phyloP scores from a whole-genome alignment of 805 yeast genomes.

The Limtongia smithiae region DNA sequence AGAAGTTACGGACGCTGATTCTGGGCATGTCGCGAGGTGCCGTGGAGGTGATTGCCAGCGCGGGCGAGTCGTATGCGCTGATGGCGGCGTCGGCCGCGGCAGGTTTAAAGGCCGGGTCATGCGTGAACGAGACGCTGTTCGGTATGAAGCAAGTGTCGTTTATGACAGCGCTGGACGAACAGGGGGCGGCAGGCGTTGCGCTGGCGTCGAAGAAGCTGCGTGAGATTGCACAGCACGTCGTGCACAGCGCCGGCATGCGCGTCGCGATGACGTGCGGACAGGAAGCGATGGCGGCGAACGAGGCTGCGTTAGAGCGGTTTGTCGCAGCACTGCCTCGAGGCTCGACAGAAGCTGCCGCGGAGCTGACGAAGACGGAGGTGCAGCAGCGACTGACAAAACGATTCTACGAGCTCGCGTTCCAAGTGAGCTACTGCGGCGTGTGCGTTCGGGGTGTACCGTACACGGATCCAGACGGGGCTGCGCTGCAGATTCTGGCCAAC shows the following conservation, averaged over 20 bases:
- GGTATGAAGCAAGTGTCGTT: slow-evolving; percentile 81
- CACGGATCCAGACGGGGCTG: slow-evolving; percentile 70
- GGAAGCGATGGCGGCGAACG: slow-evolving; percentile 29
- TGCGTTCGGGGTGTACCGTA: slow-evolving; percentile 67
- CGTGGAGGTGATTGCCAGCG: slow-evolving; percentile 72
- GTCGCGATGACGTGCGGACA: slow-evolving; percentile 60
- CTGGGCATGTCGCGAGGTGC: slow-evolving; percentile 74
- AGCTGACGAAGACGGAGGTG: slow-evolving; percentile 8
- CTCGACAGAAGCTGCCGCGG: slow-evolving; percentile 14
- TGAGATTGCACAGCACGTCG: slow-evolving; percentile 32
- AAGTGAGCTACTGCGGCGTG: slow-evolving; percentile 76
- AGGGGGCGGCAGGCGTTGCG: slow-evolving; percentile 50
- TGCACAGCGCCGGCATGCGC: slow-evolving; percentile 36
- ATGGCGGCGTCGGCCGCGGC: slow-evolving; percentile 60
- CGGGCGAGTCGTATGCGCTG: slow-evolving; percentile 83
- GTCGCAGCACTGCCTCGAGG: slow-evolving; percentile 10
- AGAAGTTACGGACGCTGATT: slow-evolving; percentile 68
- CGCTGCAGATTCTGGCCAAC: slow-evolving; percentile 77
- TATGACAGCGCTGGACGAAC: slow-evolving; percentile 54
- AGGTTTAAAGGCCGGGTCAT: too few relatives aligned
- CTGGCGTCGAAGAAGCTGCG: slow-evolving; percentile 60
- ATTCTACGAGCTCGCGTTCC: slow-evolving; percentile 73
- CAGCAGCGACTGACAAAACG: slow-evolving; percentile 37
- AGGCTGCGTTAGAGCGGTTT: slow-evolving; percentile 12
- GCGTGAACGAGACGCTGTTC: slow-evolving; percentile 58